These are phyloP conservation scores for Cercis canadensis DNA, from an alignment of 306 rosid genomes.

Conservation along the genomic window DNA sequence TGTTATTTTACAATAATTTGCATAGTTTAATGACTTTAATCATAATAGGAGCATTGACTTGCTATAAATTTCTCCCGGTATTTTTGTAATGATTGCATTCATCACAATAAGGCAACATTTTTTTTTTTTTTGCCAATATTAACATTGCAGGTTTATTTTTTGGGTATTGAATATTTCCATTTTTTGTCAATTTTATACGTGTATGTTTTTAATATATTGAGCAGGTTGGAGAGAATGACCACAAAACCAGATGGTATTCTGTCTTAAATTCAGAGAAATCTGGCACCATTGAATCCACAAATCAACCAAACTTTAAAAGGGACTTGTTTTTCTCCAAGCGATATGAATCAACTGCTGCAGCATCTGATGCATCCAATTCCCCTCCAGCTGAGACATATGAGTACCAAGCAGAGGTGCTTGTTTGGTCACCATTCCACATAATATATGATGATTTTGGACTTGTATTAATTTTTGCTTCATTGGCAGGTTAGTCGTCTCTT, in stretches of 20 bases:
- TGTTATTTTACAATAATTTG: no score
- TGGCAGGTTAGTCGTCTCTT: conserved; percentile 93
- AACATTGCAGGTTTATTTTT: no score
- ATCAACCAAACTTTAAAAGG: conserved; percentile 40
- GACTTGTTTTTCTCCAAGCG: conserved; percentile 55
- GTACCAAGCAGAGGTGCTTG: conserved; percentile 90
- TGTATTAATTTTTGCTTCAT: conserved; percentile 6
- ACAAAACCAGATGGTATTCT: conserved; percentile 65
- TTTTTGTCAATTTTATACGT: no score
- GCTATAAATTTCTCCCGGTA: no score
- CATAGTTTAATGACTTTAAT: no score
- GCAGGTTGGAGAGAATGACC: conserved; percentile 62
- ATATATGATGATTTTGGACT: conserved; percentile 10
- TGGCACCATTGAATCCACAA: conserved; percentile 30
- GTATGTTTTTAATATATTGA: background rate
- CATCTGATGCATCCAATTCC: conserved; percentile 64
- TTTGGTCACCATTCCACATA: background rate
- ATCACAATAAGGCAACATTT: no score
- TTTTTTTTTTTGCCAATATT: no score
- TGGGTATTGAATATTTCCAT: no score
- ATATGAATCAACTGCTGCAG: conserved; percentile 78
- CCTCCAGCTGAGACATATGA: conserved; percentile 73
- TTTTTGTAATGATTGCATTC: no score
- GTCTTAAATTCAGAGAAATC: conserved; percentile 45
- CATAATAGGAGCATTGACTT: no score